Evolutionary conservation across 345 rosid species (phyloP), one percentile per base, ranked within the genome.

Genomic region (Syzygium oleosum): DNA sequence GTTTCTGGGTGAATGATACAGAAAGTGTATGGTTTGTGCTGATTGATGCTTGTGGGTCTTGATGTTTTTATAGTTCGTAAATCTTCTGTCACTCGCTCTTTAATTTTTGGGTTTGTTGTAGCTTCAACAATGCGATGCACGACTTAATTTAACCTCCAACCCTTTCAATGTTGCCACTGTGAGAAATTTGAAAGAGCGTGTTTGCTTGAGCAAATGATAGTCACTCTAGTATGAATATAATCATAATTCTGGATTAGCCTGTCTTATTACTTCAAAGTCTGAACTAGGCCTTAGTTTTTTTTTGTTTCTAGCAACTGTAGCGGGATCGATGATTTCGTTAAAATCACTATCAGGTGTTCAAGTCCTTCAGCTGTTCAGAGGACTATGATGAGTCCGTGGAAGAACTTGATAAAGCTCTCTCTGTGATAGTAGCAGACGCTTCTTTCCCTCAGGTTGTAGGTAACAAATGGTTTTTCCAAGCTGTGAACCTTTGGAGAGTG

Each of bases 381-480:
- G 53, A 79, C 85, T 94, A 90, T 87, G 90, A 73, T 27, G 98
- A 93, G 63, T 94, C 97, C 9, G 41, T 90, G 83, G 88, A 88
- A 88, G 97, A 93, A 91, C 92, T 96, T 87, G 98, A 97, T 51
- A 93, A 89, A 88, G 92, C 92, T 88, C 86, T 97, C 53, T 89
- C 77, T 3, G 94, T 92, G 88, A 90, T 94, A 86, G 93, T 89
- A 85, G 91, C 93, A 2, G 87, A 93, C 88, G 90, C 98, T 53
- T 92, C 92, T 86, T 96, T 97, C 87, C 98, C 99, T 90, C 93
- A 93, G 98, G 98, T 97, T 88, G 87, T 61, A 43, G 27, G 51
- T 49, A 46, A 15, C 46, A 56, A 87, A 46, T 52, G 29, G 77
- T 34, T 27, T 34, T 61, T 61, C 51, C 41, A 85, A 52, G 58